These are phyloP conservation scores for Coniferiporia weirii DNA, from an alignment of 1,284 basidiomycete genomes.

Conservation along the genomic window DNA sequence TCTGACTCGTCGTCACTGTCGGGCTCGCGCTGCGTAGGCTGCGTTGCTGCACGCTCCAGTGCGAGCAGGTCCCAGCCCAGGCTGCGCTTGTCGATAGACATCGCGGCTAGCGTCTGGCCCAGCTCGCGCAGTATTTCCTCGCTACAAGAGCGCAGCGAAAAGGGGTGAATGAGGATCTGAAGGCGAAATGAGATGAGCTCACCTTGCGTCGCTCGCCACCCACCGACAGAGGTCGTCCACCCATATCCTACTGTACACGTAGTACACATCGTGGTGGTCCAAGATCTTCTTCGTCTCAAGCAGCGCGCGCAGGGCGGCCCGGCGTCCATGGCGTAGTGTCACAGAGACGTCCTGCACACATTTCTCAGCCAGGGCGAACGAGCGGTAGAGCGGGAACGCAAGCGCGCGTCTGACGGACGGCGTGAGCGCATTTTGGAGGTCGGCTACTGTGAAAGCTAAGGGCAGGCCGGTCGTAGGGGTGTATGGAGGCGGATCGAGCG, in stretches of 20 bases:
- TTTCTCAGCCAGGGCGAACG: slow-evolving; percentile 62
- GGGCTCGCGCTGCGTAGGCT: slow-evolving; percentile 29
- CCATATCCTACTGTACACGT: slow-evolving; percentile 79
- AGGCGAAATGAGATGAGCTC: slow-evolving; percentile 20
- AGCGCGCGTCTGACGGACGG: slow-evolving; percentile 68
- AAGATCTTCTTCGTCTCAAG: slow-evolving; percentile 65
- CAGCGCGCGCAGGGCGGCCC: slow-evolving; percentile 54
- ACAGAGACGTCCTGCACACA: slow-evolving; percentile 59
- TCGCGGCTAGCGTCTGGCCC: slow-evolving; percentile 35
- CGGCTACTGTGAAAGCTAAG: slow-evolving; percentile 36
- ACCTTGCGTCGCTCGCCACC: slow-evolving; percentile 60
- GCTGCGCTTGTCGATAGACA: slow-evolving; percentile 44
- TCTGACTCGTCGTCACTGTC: slow-evolving; percentile 59
- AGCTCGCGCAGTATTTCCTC: slow-evolving; percentile 48
- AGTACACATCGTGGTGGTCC: slow-evolving; percentile 77
- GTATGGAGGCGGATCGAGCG: slow-evolving; percentile 66
- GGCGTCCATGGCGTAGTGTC: slow-evolving; percentile 54
- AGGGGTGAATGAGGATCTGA: not conserved
- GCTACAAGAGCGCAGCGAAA: slow-evolving; percentile 31
- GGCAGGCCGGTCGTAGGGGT: slow-evolving; percentile 23
- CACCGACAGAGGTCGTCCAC: slow-evolving; percentile 75
- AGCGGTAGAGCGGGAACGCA: slow-evolving; percentile 71
- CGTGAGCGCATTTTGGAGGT: slow-evolving; percentile 45
- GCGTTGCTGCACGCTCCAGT: slow-evolving; percentile 50
- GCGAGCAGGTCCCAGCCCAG: slow-evolving; percentile 67